Evolutionary conservation across 2,329 filamentous ascomycete genomes (phyloP).

Genomic region (Arthrobotrys sinensis): DNA sequence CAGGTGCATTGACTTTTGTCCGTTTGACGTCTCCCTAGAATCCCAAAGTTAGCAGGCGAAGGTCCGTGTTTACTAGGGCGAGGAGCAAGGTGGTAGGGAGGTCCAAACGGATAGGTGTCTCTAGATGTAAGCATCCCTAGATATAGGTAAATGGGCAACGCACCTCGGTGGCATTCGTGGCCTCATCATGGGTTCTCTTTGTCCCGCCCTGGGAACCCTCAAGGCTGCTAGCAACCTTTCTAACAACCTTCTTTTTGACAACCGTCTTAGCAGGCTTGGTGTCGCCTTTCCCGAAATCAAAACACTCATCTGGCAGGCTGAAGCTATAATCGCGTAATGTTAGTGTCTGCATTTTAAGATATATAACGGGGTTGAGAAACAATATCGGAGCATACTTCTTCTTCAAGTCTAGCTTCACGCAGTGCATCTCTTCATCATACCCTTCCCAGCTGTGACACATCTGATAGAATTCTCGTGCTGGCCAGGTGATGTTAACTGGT

Average conservation of each 20-base stretch:
- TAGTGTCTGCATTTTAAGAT: not conserved
- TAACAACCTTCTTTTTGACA: constrained; percentile 72
- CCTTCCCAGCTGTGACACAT: constrained; percentile 82
- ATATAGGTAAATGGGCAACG: constrained; percentile 35
- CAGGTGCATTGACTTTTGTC: constrained; percentile 53
- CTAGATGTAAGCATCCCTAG: constrained; percentile 60
- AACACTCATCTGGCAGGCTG: constrained; percentile 90
- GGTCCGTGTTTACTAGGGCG: not conserved
- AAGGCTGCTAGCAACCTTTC: constrained; percentile 47
- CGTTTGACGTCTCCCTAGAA: constrained; percentile 56
- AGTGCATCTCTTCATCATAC: constrained; percentile 82
- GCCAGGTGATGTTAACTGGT: constrained; percentile 75
- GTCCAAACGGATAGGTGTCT: constrained; percentile 31
- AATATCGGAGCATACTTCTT: constrained; percentile 78
- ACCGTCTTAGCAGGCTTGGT: constrained; percentile 75
- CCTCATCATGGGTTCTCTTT: constrained; percentile 59
- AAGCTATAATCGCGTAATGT: constrained; percentile 73
- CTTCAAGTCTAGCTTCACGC: constrained; percentile 84
- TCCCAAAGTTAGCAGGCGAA: constrained; percentile 7
- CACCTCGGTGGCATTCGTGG: constrained; percentile 47
- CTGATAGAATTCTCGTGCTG: constrained; percentile 89
- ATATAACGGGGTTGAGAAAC: not conserved
- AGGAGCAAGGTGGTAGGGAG: not conserved
- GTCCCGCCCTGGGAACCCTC: constrained; percentile 55
- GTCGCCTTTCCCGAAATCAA: constrained; percentile 79